Evolutionary conservation across 2,329 filamentous ascomycete species (phyloP).

Genomic region (Fusarium haematococcum): DNA sequence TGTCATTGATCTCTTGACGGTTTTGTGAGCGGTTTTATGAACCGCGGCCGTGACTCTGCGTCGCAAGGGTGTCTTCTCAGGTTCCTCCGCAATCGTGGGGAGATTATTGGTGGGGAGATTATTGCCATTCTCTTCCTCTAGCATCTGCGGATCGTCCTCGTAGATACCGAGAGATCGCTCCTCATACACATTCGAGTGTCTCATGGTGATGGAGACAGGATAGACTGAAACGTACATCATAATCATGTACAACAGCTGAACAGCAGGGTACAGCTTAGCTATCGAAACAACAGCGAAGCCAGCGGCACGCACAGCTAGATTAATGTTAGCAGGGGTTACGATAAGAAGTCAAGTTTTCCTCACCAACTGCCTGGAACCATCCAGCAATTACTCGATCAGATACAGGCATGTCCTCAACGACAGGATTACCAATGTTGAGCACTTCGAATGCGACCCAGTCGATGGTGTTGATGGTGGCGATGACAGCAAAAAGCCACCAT

Average conservation of each 20-base stretch:
- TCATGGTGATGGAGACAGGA: conserved; percentile 72
- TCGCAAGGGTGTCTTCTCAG: conserved; percentile 31
- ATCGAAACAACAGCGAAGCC: conserved; percentile 76
- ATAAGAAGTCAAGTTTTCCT: conserved; percentile 29
- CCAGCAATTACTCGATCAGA: conserved; percentile 71
- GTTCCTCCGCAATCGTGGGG: conserved; percentile 46
- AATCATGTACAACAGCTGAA: conserved; percentile 70
- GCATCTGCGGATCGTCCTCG: conserved; percentile 48
- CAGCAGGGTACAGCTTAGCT: conserved; percentile 64
- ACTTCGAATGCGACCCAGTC: conserved; percentile 76
- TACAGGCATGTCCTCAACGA: conserved; percentile 62
- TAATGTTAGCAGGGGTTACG: conserved; percentile 9
- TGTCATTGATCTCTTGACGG: conserved; percentile 53
- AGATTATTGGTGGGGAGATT: conserved; percentile 27
- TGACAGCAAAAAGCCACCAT: conserved; percentile 73
- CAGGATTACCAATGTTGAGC: conserved; percentile 71
- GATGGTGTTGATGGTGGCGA: conserved; percentile 69
- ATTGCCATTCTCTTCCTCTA: conserved; percentile 39
- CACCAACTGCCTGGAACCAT: conserved; percentile 71
- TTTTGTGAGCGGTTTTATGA: conserved; percentile 51
- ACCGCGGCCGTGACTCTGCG: conserved; percentile 45
- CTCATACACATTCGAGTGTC: conserved; percentile 79
- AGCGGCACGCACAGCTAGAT: conserved; percentile 69
- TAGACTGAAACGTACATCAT: conserved; percentile 77
- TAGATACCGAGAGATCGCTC: conserved; percentile 74